These are phyloP conservation scores for Boeremia exigua DNA, from an alignment of 2,329 filamentous ascomycete species.

Conservation along the genomic window DNA sequence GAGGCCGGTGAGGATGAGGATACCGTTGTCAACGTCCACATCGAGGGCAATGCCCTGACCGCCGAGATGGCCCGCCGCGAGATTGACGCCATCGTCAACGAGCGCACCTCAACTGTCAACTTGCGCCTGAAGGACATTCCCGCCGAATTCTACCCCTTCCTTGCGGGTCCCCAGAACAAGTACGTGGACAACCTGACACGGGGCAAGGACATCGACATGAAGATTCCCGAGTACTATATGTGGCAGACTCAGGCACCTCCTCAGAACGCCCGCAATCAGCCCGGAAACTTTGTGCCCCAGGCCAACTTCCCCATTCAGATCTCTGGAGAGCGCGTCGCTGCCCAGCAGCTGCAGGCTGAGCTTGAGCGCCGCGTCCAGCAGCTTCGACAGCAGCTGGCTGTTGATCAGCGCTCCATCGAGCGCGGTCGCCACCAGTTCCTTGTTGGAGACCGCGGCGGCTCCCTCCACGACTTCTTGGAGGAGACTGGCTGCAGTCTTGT, in stretches of 20 bases:
- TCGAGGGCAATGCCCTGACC: slow-evolving; percentile 91
- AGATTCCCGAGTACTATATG: slow-evolving; percentile 81
- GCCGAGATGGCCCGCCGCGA: slow-evolving; percentile 82
- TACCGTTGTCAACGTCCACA: slow-evolving; percentile 79
- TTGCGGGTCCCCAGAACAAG: slow-evolving; percentile 78
- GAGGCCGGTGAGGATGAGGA: slow-evolving; percentile 82
- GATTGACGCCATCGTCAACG: slow-evolving; percentile 85
- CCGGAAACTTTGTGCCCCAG: slow-evolving; percentile 73
- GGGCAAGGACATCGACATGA: slow-evolving; percentile 77
- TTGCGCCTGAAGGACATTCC: slow-evolving; percentile 84
- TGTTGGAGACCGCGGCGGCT: slow-evolving; percentile 80
- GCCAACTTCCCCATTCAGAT: slow-evolving; percentile 81
- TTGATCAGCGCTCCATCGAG: slow-evolving; percentile 82
- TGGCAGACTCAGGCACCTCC: slow-evolving; percentile 73
- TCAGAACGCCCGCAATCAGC: slow-evolving; percentile 66
- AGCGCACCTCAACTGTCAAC: slow-evolving; percentile 82
- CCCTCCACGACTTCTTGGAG: slow-evolving; percentile 83
- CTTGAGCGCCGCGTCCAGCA: slow-evolving; percentile 81
- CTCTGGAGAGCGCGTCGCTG: slow-evolving; percentile 81
- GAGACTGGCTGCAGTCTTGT: slow-evolving; percentile 91
- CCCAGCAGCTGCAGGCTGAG: slow-evolving; percentile 78
- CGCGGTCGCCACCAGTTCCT: slow-evolving; percentile 94
- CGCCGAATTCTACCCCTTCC: slow-evolving; percentile 93
- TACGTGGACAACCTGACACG: slow-evolving; percentile 72
- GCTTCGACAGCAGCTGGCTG: slow-evolving; percentile 74